Percentiles rank a stretch among this genome's conserved stretches.
phyloP scores from a whole-genome alignment of 345 rosid species.

The Luvunga scandens region DNA sequence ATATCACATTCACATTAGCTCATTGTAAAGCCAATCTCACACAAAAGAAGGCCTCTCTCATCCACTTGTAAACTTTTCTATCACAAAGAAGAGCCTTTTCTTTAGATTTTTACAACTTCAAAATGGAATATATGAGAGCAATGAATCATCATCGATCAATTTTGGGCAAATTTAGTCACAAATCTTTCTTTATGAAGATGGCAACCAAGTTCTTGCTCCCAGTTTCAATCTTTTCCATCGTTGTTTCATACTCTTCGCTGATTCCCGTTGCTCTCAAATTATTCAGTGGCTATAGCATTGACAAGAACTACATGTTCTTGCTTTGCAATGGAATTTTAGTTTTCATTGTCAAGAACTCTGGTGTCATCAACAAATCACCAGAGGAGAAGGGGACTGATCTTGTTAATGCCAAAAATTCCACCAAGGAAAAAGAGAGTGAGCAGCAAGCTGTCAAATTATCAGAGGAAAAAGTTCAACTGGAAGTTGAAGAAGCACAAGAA shows the following conservation, averaged over 20 bases:
- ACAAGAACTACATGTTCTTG: slow-evolving; percentile 66
- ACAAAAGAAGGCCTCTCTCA: background rate
- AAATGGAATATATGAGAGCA: slow-evolving; percentile 22
- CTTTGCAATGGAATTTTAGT: slow-evolving; percentile 70
- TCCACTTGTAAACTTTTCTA: background rate
- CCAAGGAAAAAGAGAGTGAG: slow-evolving; percentile 1
- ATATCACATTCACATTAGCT: background rate
- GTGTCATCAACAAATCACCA: slow-evolving; percentile 22
- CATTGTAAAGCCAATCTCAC: background rate
- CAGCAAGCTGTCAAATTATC: slow-evolving; percentile 7
- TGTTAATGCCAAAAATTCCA: background rate
- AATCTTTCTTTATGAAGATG: background rate
- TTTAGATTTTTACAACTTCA: background rate
- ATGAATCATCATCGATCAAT: background rate
- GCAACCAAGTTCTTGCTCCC: slow-evolving; percentile 29
- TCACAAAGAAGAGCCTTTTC: background rate
- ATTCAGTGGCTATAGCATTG: slow-evolving; percentile 24
- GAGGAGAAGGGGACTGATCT: slow-evolving; percentile 4
- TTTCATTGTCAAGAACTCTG: slow-evolving; percentile 42
- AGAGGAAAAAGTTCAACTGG: slow-evolving; percentile 10
- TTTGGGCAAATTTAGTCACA: background rate
- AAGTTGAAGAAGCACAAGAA: slow-evolving; percentile 17
- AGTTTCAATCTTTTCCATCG: slow-evolving; percentile 37
- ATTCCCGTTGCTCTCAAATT: slow-evolving; percentile 24
- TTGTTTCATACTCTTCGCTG: slow-evolving; percentile 31